Evolutionary conservation across 257 asterid species (phyloP).

Genomic region (Verbascum thapsus): DNA sequence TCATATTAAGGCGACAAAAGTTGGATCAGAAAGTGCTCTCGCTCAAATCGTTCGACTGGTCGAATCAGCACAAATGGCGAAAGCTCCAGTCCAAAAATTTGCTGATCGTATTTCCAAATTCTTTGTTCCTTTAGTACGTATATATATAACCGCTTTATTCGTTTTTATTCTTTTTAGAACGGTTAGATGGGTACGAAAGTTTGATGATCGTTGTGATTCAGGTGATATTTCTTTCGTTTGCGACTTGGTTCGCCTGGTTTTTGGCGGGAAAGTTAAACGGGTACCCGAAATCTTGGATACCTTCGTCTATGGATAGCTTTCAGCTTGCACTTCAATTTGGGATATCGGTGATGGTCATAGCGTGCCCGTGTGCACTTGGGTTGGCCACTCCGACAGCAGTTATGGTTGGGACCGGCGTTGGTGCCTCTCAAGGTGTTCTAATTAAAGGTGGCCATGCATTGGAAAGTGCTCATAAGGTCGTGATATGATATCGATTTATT

Average conservation of each 20-base stretch:
- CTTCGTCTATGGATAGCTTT: slow-evolving; percentile 68
- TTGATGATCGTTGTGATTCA: slow-evolving; percentile 27
- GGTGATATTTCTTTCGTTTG: slow-evolving; percentile 56
- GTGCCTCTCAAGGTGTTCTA: slow-evolving; percentile 82
- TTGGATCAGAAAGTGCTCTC: slow-evolving; percentile 77
- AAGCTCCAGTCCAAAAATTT: slow-evolving; percentile 68
- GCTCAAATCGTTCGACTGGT: slow-evolving; percentile 66
- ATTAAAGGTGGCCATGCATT: slow-evolving; percentile 95
- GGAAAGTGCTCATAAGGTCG: slow-evolving; percentile 81
- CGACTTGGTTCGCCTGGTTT: slow-evolving; percentile 76
- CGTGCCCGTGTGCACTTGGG: slow-evolving; percentile 93
- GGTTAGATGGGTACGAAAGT: background rate
- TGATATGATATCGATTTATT: background rate
- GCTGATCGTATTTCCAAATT: slow-evolving; percentile 67
- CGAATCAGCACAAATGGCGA: slow-evolving; percentile 72
- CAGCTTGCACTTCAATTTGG: slow-evolving; percentile 92
- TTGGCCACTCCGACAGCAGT: slow-evolving; percentile 92
- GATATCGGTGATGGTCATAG: slow-evolving; percentile 87
- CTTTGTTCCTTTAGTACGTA: slow-evolving; percentile 60
- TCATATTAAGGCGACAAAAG: slow-evolving; percentile 60
- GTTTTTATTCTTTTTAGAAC: no score
- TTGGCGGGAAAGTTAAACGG: slow-evolving; percentile 56
- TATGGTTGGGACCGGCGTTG: slow-evolving; percentile 85
- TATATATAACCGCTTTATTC: background rate
- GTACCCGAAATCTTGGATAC: slow-evolving; percentile 74